Conservation (phyloP, 2,329 filamentous ascomycete species). For the Fusarium sp. region DNA sequence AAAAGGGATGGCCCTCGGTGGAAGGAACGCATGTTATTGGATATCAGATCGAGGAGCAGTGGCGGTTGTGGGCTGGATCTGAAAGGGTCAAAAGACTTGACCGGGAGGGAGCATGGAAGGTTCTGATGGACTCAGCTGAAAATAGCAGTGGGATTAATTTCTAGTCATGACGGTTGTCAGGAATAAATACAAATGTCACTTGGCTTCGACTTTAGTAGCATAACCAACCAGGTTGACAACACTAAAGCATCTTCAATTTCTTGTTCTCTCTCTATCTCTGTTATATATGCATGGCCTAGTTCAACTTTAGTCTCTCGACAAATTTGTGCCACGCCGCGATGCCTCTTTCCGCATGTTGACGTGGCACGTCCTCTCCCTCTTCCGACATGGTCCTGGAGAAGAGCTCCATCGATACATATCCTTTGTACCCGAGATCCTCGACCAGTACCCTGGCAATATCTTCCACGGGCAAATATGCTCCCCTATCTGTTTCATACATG, state of each 20-base stretch:
- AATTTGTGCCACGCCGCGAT: slow-evolving; percentile 11
- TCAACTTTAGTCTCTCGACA: neutral
- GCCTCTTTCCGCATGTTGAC: slow-evolving; percentile 1
- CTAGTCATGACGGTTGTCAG: neutral
- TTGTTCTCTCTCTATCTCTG: neutral
- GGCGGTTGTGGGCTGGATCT: slow-evolving; percentile 9
- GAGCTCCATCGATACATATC: slow-evolving; percentile 19
- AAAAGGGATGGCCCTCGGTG: slow-evolving; percentile 8
- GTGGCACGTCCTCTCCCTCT: slow-evolving; percentile 6
- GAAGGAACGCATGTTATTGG: slow-evolving; percentile 22
- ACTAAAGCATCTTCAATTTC: neutral
- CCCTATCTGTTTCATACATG: slow-evolving; percentile 10
- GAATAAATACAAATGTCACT: too few relatives aligned
- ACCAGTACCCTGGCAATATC: slow-evolving; percentile 12
- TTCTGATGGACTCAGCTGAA: slow-evolving; percentile 13
- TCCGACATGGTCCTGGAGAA: slow-evolving; percentile 24
- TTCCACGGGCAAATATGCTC: slow-evolving; percentile 1
- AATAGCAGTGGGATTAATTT: slow-evolving; percentile 14
- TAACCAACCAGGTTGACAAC: neutral
- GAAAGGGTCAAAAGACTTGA: slow-evolving; percentile 1
- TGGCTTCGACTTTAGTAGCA: too few relatives aligned
- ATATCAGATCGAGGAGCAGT: slow-evolving; percentile 20
- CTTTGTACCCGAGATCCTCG: slow-evolving; percentile 9
- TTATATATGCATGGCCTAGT: neutral
- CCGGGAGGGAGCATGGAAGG: slow-evolving; percentile 12